Evolutionary conservation across 495 filamentous ascomycete species (phyloP).

Genomic region (Penicillium coffeae): DNA sequence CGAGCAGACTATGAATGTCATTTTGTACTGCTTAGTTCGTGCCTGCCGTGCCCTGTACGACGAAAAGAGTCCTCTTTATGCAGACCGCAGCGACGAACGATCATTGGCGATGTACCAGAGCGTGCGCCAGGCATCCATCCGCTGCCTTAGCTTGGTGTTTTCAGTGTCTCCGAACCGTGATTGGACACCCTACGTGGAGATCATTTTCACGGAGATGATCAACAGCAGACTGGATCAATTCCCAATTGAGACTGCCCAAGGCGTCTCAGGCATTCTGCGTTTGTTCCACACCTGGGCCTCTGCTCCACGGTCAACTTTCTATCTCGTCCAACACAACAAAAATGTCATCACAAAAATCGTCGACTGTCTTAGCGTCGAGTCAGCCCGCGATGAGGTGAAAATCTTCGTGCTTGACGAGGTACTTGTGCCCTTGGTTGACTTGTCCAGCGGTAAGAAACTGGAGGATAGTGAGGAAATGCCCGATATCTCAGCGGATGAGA

Average conservation of each 20-base stretch:
- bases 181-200: conserved; percentile 65
- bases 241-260: conserved; percentile 81
- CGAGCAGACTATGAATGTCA: conserved; percentile 60
- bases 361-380: conserved; percentile 66
- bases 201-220: conserved; percentile 70
- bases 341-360: conserved; percentile 64
- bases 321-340: conserved; percentile 61
- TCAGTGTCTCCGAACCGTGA: conserved; percentile 59
- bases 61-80: conserved; percentile 28
- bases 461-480: conserved; percentile 49
- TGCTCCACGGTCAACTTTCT: conserved; percentile 59
- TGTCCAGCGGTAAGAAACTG: conserved; percentile 47
- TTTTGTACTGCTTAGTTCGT: conserved; percentile 72
- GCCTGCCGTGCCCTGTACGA: conserved; percentile 58
- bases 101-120: conserved; percentile 57
- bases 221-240: conserved; percentile 75
- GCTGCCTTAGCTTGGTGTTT: conserved; percentile 75
- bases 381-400: conserved; percentile 85
- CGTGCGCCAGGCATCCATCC: conserved; percentile 68
- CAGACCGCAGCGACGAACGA: conserved; percentile 43
- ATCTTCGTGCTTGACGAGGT: conserved; percentile 72
- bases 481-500: conserved; percentile 42
- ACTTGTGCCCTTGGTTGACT: conserved; percentile 54
- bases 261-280: conserved; percentile 75
- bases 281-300: conserved; percentile 78